Conservation (phyloP, 2,329 filamentous ascomycete genomes). For the Zarea fungicola region DNA sequence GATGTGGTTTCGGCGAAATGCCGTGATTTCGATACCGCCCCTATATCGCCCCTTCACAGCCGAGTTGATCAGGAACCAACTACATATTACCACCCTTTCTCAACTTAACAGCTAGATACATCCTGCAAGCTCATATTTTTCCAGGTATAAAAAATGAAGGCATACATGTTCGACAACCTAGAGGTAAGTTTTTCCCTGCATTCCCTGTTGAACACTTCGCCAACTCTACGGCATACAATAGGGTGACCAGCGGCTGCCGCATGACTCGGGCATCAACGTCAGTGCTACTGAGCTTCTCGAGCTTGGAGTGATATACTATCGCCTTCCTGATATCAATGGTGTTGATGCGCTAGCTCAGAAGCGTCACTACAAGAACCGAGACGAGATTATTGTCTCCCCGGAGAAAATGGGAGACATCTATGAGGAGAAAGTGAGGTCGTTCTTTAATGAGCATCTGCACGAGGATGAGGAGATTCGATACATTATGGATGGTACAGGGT, state of each 20-base stretch:
- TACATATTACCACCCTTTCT: no score
- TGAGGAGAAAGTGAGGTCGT: constrained; percentile 87
- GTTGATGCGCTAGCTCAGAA: constrained; percentile 71
- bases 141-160: no score
- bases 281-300: constrained; percentile 58
- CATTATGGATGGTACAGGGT: constrained; percentile 81
- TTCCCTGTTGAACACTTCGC: no score
- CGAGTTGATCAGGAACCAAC: no score
- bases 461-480: constrained; percentile 99
- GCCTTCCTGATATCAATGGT: constrained; percentile 55
- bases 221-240: constrained; percentile 38
- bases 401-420: constrained; percentile 79
- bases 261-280: constrained; percentile 75
- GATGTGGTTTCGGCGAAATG: no score
- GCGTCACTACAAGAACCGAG: constrained; percentile 88
- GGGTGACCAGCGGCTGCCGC: constrained; percentile 89
- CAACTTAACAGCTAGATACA: no score
- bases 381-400: constrained; percentile 86
- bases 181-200: no score
- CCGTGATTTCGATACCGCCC: no score
- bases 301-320: constrained; percentile 77
- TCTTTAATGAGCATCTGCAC: constrained; percentile 94
- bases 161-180: no score
- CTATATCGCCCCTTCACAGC: no score
- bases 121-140: no score